A percentile compares a stretch with the other conserved stretches of the same genome.
These are phyloP conservation scores for Aspergillus brasiliensis DNA, from an alignment of 2,329 filamentous ascomycete genomes.

Conservation along the genomic window DNA sequence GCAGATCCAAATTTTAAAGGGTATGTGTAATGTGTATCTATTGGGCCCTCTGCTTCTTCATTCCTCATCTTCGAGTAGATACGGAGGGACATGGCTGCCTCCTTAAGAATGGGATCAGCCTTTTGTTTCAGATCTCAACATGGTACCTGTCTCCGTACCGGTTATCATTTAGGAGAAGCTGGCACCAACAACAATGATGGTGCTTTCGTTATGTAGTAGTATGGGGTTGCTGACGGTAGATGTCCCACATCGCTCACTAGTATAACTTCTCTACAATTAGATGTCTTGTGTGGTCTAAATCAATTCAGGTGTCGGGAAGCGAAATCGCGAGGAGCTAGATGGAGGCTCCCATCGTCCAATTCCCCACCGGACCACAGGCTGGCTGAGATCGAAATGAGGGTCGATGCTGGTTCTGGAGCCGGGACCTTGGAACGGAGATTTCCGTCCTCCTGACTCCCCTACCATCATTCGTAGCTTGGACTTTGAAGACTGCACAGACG, in stretches of 20 bases:
- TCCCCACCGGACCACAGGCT: constrained; percentile 1
- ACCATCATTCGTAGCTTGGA: background rate
- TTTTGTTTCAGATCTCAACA: background rate
- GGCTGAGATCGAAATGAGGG: constrained; percentile 6
- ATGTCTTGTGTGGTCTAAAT: too few species aligned
- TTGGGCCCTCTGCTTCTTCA: too few species aligned
- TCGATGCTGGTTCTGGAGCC: constrained; percentile 5
- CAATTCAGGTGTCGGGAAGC: too few species aligned
- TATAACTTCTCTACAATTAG: too few species aligned
- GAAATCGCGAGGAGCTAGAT: background rate
- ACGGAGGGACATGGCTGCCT: background rate
- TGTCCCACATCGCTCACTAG: background rate
- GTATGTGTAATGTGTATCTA: background rate
- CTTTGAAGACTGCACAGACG: background rate
- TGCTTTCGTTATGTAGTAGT: too few species aligned
- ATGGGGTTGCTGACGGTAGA: background rate
- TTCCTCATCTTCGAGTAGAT: too few species aligned
- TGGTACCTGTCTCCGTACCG: background rate
- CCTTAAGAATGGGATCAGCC: background rate
- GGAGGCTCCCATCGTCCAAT: background rate
- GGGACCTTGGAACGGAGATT: background rate
- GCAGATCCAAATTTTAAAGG: constrained; percentile 31
- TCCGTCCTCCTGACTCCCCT: background rate
- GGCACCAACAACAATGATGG: background rate
- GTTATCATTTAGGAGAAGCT: background rate